These are phyloP conservation scores for Akebia trifoliata DNA, from an alignment of 164 flowering plant species.

Conservation along the genomic window DNA sequence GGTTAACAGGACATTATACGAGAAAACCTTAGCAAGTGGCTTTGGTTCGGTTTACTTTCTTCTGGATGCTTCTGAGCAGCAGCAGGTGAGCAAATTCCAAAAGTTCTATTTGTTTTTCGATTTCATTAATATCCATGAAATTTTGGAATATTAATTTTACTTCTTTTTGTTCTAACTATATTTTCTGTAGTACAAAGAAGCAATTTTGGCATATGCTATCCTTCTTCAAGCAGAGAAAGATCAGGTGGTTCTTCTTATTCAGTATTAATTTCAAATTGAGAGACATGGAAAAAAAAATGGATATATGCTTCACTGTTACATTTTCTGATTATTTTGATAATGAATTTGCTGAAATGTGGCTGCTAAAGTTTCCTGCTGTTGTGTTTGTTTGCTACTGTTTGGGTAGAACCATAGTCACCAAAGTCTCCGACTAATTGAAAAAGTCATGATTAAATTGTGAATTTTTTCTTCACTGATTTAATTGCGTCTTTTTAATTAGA, in stretches of 20 bases:
- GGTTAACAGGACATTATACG: slow-evolving; percentile 86
- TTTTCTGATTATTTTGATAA: not conserved
- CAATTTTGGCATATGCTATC: slow-evolving; percentile 72
- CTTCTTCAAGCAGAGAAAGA: slow-evolving; percentile 47
- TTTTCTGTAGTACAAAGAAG: slow-evolving; percentile 84
- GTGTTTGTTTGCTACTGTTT: not conserved
- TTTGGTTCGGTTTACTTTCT: slow-evolving; percentile 94
- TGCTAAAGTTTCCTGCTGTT: not conserved
- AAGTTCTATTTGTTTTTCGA: not conserved
- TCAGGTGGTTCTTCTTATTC: slow-evolving; percentile 40
- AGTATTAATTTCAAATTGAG: not conserved
- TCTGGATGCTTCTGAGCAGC: slow-evolving; percentile 95
- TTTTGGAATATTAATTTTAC: not conserved
- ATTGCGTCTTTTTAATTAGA: no score
- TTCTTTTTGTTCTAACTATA: not conserved
- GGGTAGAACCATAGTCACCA: no score
- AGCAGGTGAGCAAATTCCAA: slow-evolving; percentile 52
- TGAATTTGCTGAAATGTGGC: not conserved
- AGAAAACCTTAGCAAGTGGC: slow-evolving; percentile 94
- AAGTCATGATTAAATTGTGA: no score
- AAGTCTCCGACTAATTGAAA: no score
- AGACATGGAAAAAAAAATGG: not conserved
- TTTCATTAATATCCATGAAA: not conserved
- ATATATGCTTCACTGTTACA: not conserved
- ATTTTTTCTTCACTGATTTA: no score